phyloP scores from a whole-genome alignment of 2,329 filamentous ascomycete species.

The Talaromyces sp. region DNA sequence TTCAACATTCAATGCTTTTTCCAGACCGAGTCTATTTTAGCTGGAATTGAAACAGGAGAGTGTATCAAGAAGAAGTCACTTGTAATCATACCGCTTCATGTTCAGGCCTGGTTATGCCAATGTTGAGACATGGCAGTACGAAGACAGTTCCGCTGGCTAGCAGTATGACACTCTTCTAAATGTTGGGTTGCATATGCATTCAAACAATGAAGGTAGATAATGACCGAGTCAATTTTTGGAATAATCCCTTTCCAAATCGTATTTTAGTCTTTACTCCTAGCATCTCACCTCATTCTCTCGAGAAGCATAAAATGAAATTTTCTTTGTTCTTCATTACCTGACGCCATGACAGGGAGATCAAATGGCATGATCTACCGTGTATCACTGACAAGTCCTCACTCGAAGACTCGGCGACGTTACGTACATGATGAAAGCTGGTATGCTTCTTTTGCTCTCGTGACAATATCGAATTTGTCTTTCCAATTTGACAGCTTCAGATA shows the following conservation, averaged over 20 bases:
- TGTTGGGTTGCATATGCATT: not conserved
- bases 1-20: no score
- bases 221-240: not conserved
- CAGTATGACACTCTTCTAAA: not conserved
- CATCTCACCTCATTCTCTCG: not conserved
- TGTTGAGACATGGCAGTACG: not conserved
- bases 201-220: not conserved
- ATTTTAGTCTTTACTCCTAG: not conserved
- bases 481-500: not conserved
- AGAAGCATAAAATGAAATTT: no score
- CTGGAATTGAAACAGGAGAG: no score
- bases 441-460: not conserved
- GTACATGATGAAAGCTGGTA: not conserved
- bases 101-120: not conserved
- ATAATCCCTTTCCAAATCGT: not conserved
- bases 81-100: not conserved
- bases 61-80: no score
- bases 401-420: not conserved
- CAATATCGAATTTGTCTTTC: not conserved
- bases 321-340: not conserved
- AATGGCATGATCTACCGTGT: not conserved
- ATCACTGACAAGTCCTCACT: not conserved
- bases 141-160: not conserved
- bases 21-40: no score
- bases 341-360: not conserved